A percentile compares a stretch with the other conserved stretches of the same genome.
These are phyloP conservation scores for Petunia axillaris DNA, from an alignment of 257 asterid genomes.

Conservation along the genomic window DNA sequence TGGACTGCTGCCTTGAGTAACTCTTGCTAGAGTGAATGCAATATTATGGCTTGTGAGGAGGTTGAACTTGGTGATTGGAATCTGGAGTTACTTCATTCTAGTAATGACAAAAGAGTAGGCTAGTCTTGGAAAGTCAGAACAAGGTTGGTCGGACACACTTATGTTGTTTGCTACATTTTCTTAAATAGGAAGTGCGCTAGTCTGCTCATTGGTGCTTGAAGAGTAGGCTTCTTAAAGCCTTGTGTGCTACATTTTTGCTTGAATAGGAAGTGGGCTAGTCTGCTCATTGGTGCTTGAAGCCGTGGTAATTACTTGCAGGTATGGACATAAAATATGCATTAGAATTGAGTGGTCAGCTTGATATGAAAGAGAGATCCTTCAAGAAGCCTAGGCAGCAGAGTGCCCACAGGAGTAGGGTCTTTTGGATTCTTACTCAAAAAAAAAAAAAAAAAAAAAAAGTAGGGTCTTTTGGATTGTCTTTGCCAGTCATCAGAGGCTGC, in stretches of 20 bases:
- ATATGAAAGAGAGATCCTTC: slow-evolving; percentile 16
- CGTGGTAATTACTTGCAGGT: background rate
- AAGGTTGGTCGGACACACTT: background rate
- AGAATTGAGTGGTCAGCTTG: background rate
- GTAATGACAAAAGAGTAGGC: background rate
- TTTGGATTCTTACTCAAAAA: no score
- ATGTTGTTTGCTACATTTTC: background rate
- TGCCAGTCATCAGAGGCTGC: background rate
- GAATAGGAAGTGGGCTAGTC: no score
- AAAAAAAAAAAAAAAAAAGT: no score
- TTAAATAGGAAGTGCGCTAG: background rate
- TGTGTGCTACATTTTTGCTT: no score
- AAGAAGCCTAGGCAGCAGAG: background rate
- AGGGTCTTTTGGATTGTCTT: background rate
- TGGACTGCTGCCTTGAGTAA: background rate
- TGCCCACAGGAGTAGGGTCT: background rate
- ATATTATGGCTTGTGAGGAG: background rate
- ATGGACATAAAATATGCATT: background rate
- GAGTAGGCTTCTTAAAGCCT: no score
- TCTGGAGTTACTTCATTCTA: background rate
- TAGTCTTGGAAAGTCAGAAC: background rate
- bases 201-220: background rate
- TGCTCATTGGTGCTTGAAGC: no score
- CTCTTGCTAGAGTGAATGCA: background rate
- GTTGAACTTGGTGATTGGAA: background rate